These are phyloP conservation scores for Chlorella sp. DNA, from an alignment of 139 green algal species.

Conservation along the genomic window DNA sequence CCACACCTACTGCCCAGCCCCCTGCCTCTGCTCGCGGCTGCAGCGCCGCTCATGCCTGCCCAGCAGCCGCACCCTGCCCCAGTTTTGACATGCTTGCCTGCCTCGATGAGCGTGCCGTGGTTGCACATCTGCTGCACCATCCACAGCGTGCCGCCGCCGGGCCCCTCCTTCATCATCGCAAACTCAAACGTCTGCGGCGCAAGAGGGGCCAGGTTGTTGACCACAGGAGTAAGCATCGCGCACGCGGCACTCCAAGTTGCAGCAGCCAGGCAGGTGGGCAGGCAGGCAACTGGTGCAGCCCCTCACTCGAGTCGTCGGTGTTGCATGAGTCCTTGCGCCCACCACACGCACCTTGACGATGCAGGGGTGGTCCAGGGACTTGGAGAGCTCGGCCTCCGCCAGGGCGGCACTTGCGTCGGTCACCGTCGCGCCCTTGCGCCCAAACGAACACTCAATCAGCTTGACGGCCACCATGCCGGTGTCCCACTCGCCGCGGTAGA, in stretches of 20 bases:
- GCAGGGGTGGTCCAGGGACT: slow-evolving; percentile 20
- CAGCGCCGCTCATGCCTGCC: no score
- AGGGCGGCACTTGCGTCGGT: neutral
- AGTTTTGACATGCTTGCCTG: neutral
- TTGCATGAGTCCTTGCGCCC: no score
- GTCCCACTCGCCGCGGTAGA: slow-evolving; percentile 25
- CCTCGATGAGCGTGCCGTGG: slow-evolving; percentile 34
- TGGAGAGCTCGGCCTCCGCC: slow-evolving; percentile 23
- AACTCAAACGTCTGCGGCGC: slow-evolving; percentile 13
- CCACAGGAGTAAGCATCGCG: neutral
- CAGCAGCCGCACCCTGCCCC: no score
- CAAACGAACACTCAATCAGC: slow-evolving; percentile 12
- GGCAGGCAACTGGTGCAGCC: no score
- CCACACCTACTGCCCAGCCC: no score
- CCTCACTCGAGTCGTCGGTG: no score
- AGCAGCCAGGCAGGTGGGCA: neutral
- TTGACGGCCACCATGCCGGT: slow-evolving; percentile 26
- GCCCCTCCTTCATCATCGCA: neutral
- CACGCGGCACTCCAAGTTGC: neutral
- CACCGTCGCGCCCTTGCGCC: neutral
- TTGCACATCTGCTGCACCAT: slow-evolving; percentile 42
- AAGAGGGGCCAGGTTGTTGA: neutral
- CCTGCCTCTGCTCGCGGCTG: no score
- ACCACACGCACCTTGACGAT: slow-evolving; percentile 29
- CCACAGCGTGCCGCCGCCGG: slow-evolving; percentile 6